phyloP scores from a whole-genome alignment of 2,329 filamentous ascomycete genomes.

The Paecilomyces niveus region DNA sequence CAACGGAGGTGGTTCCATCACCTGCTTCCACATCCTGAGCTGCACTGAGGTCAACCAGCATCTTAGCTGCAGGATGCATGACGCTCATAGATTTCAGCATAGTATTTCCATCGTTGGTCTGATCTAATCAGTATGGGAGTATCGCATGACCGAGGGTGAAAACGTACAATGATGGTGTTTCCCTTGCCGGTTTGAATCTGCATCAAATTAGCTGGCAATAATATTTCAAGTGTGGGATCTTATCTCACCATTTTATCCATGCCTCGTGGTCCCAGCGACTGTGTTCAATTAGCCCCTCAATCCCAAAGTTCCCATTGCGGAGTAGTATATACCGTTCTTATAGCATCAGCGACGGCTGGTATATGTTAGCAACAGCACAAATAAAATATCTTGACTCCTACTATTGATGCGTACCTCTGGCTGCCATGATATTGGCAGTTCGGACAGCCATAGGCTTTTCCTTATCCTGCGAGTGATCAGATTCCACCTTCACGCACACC shows the following conservation, averaged over 20 bases:
- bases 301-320: slow-evolving; percentile 1
- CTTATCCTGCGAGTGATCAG: slow-evolving; percentile 59
- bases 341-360: slow-evolving; percentile 89
- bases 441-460: slow-evolving; percentile 98
- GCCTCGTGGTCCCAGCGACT: slow-evolving; percentile 86
- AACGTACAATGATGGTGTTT: slow-evolving; percentile 77
- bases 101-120: slow-evolving; percentile 96
- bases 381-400: not conserved
- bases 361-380: slow-evolving; percentile 18
- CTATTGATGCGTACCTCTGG: slow-evolving; percentile 61
- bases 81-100: slow-evolving; percentile 99
- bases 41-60: slow-evolving; percentile 94
- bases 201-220: slow-evolving; percentile 15
- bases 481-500: slow-evolving; percentile 15
- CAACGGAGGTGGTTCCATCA: slow-evolving; percentile 96
- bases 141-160: slow-evolving; percentile 6
- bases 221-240: not conserved
- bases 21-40: slow-evolving; percentile 98
- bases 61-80: slow-evolving; percentile 98
- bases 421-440: slow-evolving; percentile 93
- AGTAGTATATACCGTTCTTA: slow-evolving; percentile 61
- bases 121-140: slow-evolving; percentile 21
- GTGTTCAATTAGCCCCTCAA: slow-evolving; percentile 34
- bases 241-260: slow-evolving; percentile 85
- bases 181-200: slow-evolving; percentile 89